Evolutionary conservation across 2,329 filamentous ascomycete genomes (phyloP), one percentile per base, ranked within the genome.

Genomic region (Fusarium anguioides): DNA sequence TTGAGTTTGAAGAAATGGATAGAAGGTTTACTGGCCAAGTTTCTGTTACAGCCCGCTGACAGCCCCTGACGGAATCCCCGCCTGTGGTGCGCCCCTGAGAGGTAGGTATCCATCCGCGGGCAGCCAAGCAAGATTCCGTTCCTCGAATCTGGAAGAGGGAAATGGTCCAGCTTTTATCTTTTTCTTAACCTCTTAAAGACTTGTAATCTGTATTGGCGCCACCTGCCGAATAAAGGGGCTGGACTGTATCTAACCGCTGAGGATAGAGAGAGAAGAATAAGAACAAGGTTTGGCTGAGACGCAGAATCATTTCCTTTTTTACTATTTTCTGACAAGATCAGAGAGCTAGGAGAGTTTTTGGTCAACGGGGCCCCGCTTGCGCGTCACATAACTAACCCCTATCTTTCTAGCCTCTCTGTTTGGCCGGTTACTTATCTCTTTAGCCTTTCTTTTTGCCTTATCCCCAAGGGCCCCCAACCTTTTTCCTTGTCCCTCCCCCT

Each of bases 261-360:
- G 29, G 36, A 44, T 17, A 49, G 41, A 35, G 15, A 18, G 8
- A 27, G 8, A n/a, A 45, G 18, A 36, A 55, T 33, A 23, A 63
- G 18, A 23, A 36, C 15, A 45, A 37, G 58, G 44, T 58, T 46
- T 31, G 50, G 39, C 15, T 27, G 44, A 37, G 37, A 44, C 50
- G 58, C 35, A 49, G 44, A 49, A 63, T 63, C 60, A 63, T 63
- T 57, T 63, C 58, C 50, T 45, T 63, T 50, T 58, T 57, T n/a
- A 57, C 42, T n/a, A 36, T 52, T 45, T 39, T 44, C 41, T 37
- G 31, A 47, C 23, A 21, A 56, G 6, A 53, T n/a, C n/a, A n/a
- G n/a, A n/a, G n/a, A n/a, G n/a, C n/a, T n/a, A n/a, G 21, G 48
- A 47, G 35, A 33, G 33, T 56, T 63, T 63, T 52, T 53, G 27